phyloP scores from a whole-genome alignment of 768 basidiomycete genomes.

The Collybiopsis confluens region DNA sequence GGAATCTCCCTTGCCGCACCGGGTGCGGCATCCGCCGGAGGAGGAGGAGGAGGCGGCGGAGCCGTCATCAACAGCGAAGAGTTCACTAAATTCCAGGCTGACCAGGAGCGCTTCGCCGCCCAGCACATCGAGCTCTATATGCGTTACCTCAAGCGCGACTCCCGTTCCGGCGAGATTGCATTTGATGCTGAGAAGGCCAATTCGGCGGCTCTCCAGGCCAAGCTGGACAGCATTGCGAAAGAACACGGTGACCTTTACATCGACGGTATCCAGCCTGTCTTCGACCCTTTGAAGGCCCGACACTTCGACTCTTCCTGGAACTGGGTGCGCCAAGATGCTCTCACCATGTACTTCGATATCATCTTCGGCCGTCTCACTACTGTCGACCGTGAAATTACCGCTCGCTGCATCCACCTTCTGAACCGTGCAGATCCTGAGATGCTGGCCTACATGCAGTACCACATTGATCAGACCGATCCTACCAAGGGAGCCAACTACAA shows the following conservation, averaged over 20 bases:
- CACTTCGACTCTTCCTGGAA: slow-evolving; percentile 99
- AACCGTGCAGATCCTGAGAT: slow-evolving; percentile 95
- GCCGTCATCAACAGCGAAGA: slow-evolving; percentile 96
- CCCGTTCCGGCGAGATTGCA: slow-evolving; percentile 86
- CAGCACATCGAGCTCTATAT: slow-evolving; percentile 96
- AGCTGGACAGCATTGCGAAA: slow-evolving; percentile 80
- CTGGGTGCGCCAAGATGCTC: slow-evolving; percentile 96
- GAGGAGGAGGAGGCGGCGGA: slow-evolving; percentile 62
- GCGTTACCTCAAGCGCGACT: slow-evolving; percentile 93
- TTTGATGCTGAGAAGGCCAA: slow-evolving; percentile 84
- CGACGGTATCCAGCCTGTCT: slow-evolving; percentile 91
- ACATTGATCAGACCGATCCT: slow-evolving; percentile 81
- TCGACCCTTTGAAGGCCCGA: slow-evolving; percentile 93
- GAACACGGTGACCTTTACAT: slow-evolving; percentile 95
- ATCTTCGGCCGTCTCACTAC: slow-evolving; percentile 93
- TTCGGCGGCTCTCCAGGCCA: slow-evolving; percentile 67
- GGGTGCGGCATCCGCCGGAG: slow-evolving; percentile 55
- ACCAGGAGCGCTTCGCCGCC: slow-evolving; percentile 87
- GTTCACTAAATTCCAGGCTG: slow-evolving; percentile 92
- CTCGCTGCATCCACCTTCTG: slow-evolving; percentile 95
- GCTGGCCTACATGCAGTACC: slow-evolving; percentile 92
- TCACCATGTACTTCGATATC: slow-evolving; percentile 98
- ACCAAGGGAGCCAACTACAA: slow-evolving; percentile 86
- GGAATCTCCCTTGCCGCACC: slow-evolving; percentile 81
- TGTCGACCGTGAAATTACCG: slow-evolving; percentile 94